Conservation (phyloP, 306 rosid genomes). For the Vicia faba region DNA sequence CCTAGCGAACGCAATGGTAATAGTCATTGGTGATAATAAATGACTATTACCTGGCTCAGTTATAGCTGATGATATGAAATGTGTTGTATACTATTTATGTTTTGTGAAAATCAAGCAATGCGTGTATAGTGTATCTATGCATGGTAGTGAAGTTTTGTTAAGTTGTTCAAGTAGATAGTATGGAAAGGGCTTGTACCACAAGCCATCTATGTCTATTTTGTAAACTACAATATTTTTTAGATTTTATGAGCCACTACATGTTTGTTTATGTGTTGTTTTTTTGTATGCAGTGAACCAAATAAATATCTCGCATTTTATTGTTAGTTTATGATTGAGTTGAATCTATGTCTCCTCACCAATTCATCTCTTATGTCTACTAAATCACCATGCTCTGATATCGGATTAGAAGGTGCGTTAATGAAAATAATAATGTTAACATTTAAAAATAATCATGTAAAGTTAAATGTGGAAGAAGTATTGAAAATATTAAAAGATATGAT, state of each 20-base stretch:
- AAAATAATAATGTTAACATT: too few species aligned
- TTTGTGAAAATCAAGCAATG: slow-evolving; percentile 31
- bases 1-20: slow-evolving; percentile 68
- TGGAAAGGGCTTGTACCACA: slow-evolving; percentile 40
- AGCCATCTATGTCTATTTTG: slow-evolving; percentile 11
- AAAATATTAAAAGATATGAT: too few species aligned
- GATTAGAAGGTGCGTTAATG: too few species aligned
- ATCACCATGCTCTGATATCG: too few species aligned
- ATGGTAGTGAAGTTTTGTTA: slow-evolving; percentile 30
- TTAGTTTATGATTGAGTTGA: neutral
- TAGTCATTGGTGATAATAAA: slow-evolving; percentile 7
- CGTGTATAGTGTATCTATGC: slow-evolving; percentile 7
- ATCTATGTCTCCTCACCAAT: neutral
- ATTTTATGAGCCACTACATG: neutral
- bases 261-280: neutral
- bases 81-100: slow-evolving; percentile 43
- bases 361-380: neutral
- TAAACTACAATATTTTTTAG: slow-evolving; percentile 30
- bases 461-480: too few species aligned
- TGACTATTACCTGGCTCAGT: slow-evolving; percentile 33
- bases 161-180: slow-evolving; percentile 29
- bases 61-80: slow-evolving; percentile 38
- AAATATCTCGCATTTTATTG: neutral
- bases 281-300: slow-evolving; percentile 1
- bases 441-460: too few species aligned